These are phyloP conservation scores for Aureobasidium uvarum DNA, from an alignment of 2,329 filamentous ascomycete genomes.

Conservation along the genomic window DNA sequence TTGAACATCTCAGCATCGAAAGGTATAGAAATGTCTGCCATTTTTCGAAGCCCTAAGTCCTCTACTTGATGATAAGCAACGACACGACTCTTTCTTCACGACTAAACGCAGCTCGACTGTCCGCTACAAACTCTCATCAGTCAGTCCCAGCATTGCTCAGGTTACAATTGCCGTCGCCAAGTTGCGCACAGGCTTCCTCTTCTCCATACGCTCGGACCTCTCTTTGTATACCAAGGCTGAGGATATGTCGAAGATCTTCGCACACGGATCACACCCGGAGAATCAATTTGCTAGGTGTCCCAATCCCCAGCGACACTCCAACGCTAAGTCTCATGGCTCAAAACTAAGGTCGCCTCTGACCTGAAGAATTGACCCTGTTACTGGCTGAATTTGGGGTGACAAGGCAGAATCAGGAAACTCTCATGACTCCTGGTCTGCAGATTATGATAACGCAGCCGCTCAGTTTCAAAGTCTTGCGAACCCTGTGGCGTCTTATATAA, in stretches of 20 bases:
- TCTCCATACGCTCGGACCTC: slow-evolving; percentile 12
- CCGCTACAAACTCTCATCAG: not conserved
- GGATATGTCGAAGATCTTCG: slow-evolving; percentile 9
- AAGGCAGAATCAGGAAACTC: not conserved
- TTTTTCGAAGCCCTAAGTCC: not conserved
- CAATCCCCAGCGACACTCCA: slow-evolving; percentile 10
- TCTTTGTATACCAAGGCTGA: not conserved
- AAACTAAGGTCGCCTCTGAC: not conserved
- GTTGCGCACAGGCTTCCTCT: slow-evolving; percentile 22
- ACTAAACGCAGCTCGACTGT: not conserved
- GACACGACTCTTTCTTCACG: not conserved
- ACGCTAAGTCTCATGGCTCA: slow-evolving; percentile 1
- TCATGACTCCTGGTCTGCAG: slow-evolving; percentile 11
- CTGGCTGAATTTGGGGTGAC: not conserved
- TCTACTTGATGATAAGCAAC: not conserved
- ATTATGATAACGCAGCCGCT: slow-evolving; percentile 2
- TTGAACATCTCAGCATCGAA: not conserved
- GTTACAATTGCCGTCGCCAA: not conserved
- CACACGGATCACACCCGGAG: not conserved
- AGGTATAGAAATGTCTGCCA: not conserved
- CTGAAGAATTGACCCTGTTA: not conserved
- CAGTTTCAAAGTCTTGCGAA: slow-evolving; percentile 1
- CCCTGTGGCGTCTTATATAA: not conserved
- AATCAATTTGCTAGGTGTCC: slow-evolving; percentile 2
- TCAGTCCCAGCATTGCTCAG: not conserved